Evolutionary conservation across 805 yeast genomes (phyloP).

Genomic region (Lipomyces yamadae): DNA sequence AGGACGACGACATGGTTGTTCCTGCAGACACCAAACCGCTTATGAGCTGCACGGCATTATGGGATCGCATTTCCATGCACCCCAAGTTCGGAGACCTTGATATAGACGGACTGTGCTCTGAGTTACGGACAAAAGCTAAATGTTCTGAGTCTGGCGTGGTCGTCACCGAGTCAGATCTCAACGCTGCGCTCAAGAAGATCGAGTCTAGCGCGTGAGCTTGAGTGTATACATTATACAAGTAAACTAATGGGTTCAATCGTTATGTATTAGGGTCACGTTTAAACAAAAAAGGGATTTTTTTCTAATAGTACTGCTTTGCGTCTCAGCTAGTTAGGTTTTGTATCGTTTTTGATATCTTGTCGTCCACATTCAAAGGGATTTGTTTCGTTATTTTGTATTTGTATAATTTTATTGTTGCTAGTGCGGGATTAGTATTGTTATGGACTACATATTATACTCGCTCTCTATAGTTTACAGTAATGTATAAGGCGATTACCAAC

Average conservation of each 20-base stretch:
- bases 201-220: constrained; percentile 7
- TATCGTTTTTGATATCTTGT: neutral
- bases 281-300: neutral
- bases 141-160: constrained; percentile 94
- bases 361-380: neutral
- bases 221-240: neutral
- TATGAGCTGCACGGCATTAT: constrained; percentile 85
- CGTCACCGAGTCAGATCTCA: constrained; percentile 78
- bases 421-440: neutral
- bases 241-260: neutral
- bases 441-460: neutral
- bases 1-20: constrained; percentile 51
- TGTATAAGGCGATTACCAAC: neutral
- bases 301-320: neutral
- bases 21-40: constrained; percentile 62
- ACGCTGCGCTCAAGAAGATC: constrained; percentile 42
- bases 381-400: neutral
- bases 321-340: neutral
- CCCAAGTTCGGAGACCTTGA: constrained; percentile 93
- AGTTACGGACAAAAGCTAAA: constrained; percentile 88
- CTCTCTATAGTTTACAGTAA: neutral
- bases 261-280: neutral
- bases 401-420: neutral
- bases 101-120: constrained; percentile 90
- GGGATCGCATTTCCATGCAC: constrained; percentile 95